Percentiles rank a stretch among this genome's conserved stretches.
Evolutionary conservation across 768 basidiomycete species (phyloP).

Genomic region (Hericium rajendrae): DNA sequence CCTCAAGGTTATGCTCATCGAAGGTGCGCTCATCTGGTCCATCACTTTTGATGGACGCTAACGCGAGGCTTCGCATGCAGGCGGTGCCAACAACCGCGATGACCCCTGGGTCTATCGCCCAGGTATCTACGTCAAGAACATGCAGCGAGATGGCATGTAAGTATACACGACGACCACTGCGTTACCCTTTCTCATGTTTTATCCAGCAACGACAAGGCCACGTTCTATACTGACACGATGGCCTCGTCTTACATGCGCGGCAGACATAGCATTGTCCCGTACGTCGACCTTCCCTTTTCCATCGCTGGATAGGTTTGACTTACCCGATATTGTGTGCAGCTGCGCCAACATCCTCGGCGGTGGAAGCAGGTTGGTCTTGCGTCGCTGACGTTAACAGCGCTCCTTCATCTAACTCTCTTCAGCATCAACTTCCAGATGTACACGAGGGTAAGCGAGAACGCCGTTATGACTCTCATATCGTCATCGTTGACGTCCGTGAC

Average conservation of each 20-base stretch:
- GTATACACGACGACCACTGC: conserved; percentile 12
- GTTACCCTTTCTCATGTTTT: neutral
- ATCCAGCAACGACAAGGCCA: conserved; percentile 60
- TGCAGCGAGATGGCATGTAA: conserved; percentile 61
- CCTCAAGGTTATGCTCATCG: conserved; percentile 68
- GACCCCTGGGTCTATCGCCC: conserved; percentile 72
- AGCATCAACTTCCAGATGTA: conserved; percentile 61
- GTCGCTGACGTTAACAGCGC: neutral
- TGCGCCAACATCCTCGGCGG: conserved; percentile 44
- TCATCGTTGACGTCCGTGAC: neutral
- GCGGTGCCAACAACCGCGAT: conserved; percentile 61
- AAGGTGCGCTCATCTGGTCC: conserved; percentile 31
- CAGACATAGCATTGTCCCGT: conserved; percentile 60
- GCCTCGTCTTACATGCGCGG: conserved; percentile 50
- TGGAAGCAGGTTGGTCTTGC: conserved; percentile 2
- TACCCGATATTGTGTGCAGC: conserved; percentile 21
- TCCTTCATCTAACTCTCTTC: conserved; percentile 11
- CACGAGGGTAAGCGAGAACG: conserved; percentile 15
- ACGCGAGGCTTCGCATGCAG: conserved; percentile 19
- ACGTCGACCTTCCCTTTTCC: conserved; percentile 17
- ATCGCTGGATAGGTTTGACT: neutral
- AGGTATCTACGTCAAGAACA: conserved; percentile 62
- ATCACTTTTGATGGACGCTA: too few relatives aligned
- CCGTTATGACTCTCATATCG: conserved; percentile 1
- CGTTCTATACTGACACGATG: conserved; percentile 58